Conservation (phyloP, 2,329 filamentous ascomycete genomes). For the Talaromyces sp. region DNA sequence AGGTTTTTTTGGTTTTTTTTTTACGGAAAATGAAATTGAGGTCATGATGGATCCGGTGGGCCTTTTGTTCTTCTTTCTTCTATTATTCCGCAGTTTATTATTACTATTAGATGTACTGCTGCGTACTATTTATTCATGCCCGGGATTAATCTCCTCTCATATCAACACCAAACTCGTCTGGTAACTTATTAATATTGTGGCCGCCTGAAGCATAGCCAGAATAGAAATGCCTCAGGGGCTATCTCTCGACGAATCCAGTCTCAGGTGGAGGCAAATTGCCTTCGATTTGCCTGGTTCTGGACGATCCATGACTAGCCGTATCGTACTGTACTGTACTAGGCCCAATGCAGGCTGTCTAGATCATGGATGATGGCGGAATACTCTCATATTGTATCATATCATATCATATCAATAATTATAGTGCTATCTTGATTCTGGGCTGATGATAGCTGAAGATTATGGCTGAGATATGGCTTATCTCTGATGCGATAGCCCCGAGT, state of each 20-base stretch:
- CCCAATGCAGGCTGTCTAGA: not conserved
- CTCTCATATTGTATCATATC: too few species aligned
- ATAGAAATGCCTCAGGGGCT: conserved; percentile 10
- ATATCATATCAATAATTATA: not conserved
- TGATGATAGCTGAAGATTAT: not conserved
- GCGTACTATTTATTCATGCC: not conserved
- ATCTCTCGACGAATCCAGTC: conserved; percentile 1
- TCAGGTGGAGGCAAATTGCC: not conserved
- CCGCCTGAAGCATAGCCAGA: not conserved
- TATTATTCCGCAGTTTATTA: not conserved
- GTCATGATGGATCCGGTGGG: not conserved
- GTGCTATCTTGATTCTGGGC: too few species aligned
- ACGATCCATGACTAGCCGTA: not conserved
- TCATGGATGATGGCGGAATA: not conserved
- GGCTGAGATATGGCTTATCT: not conserved
- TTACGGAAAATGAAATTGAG: too few species aligned
- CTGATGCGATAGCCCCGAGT: too few species aligned
- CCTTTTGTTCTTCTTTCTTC: not conserved
- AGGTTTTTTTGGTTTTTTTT: not conserved
- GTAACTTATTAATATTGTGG: not conserved
- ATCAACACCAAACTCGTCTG: not conserved
- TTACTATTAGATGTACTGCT: not conserved
- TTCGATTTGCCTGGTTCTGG: not conserved
- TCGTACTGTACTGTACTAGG: not conserved
- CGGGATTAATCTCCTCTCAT: too few species aligned